Evolutionary conservation across 2,329 filamentous ascomycete genomes (phyloP), one percentile per base, ranked within the genome.

Genomic region (Monascus ruber): DNA sequence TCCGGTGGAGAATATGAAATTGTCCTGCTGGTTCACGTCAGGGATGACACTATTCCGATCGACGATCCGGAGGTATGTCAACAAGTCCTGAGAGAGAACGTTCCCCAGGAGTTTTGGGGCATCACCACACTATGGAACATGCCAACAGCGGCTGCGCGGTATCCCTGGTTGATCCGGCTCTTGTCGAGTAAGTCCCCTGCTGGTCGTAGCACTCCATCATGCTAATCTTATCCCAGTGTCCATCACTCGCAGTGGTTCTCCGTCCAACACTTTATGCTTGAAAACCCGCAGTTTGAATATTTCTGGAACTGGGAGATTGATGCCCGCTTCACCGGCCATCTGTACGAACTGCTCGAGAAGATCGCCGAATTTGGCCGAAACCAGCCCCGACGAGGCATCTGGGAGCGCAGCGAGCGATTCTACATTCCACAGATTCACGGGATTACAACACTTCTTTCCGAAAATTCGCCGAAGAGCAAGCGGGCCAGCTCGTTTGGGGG

Each of bases 1-100:
- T 88, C 85, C 4, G 85, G 86, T 24, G 85, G 83, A 28, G 83
- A 89, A 50, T 94, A 94, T 59, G 83, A 91, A 48, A 76, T 94
- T 3, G 84, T 93, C 55, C 73, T 94, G 17, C 73, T 94, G 2
- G 77, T 94, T 6, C 85, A 94, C 59, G 80, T 93, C 51, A 87
- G 85, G 62, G 83, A 93, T 52, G 74, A 77, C 40, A 73, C 69
- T 44, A 68, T 87, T 45, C 83, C 84, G 6, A 78, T 94, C 51
- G 91, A 83, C 81, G 81, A 85, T 48, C 69, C 79, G 38, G 75
- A 77, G 35, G 71, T 50, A 1, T 83, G 86, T 52, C 65, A 77
- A 28, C 63, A 69, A 24, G 69, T 80, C 3, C 66, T 87, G 4
- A 60, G 72, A 11, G 70, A 76, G 36, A 74, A 75, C 41, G 75